Evolutionary conservation across 2,329 filamentous ascomycete species (phyloP).

Genomic region (Coniella vitis): DNA sequence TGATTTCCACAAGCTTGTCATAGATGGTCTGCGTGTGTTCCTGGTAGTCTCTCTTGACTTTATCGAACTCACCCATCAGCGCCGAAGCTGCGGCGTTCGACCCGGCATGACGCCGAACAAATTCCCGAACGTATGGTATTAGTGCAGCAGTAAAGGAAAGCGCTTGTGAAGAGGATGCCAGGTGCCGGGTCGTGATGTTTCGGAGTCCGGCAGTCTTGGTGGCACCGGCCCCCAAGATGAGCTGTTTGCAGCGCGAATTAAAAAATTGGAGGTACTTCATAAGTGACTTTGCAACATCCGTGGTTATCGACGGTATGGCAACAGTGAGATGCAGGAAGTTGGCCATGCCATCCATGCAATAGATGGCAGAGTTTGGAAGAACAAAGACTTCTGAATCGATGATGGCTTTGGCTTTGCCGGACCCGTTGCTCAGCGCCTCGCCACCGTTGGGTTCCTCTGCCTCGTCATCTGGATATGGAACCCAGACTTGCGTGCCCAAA

Average conservation of each 20-base stretch:
- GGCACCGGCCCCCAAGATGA: constrained; percentile 91
- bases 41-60: constrained; percentile 72
- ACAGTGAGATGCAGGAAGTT: constrained; percentile 77
- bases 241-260: constrained; percentile 91
- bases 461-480: constrained; percentile 36
- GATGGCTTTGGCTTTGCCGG: constrained; percentile 61
- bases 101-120: constrained; percentile 68
- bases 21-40: constrained; percentile 89
- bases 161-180: constrained; percentile 85
- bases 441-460: constrained; percentile 26
- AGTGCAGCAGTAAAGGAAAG: constrained; percentile 81
- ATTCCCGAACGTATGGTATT: constrained; percentile 86
- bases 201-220: constrained; percentile 83
- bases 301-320: constrained; percentile 81
- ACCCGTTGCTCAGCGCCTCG: constrained; percentile 38
- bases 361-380: constrained; percentile 74
- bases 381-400: constrained; percentile 84
- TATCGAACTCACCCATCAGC: constrained; percentile 81
- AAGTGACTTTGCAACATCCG: constrained; percentile 71
- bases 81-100: constrained; percentile 44
- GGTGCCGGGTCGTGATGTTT: constrained; percentile 93
- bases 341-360: constrained; percentile 75
- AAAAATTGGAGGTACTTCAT: constrained; percentile 86
- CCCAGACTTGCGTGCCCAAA: constrained; percentile 52
- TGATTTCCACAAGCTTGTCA: constrained; percentile 89